Evolutionary conservation across 2,329 filamentous ascomycete genomes (phyloP), one percentile per base, ranked within the genome.

Genomic region (Ophiostoma triangulosporum): DNA sequence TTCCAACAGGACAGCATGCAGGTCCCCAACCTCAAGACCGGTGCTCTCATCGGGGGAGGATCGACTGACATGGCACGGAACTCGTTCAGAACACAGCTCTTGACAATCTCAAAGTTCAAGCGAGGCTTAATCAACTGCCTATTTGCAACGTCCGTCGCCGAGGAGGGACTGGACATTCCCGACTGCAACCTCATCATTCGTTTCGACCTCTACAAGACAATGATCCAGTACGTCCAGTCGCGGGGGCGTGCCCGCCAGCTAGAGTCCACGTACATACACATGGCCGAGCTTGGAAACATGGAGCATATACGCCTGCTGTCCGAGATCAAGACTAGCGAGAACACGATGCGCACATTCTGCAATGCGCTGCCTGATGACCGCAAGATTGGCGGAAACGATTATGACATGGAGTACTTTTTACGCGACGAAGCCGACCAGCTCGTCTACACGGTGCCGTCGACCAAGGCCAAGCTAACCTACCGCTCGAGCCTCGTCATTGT

Each of bases 201-300:
- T 2, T 98, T 96, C 62, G 88, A 97, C 63, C 76, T 95, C 2
- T 95, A 89, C 67, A 75, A 77, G 11, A 96, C 91, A 0, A 81
- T 95, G 66, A 97, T 97, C 51, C 87, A 95, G 63, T 97, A 96
- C 64, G 83, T 97, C 20, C 93, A 98, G 65, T 96, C 90, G 14
- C 80, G 88, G 57, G 93, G 93, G 0, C 80, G 93, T 52, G 93
- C 93, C 12, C 78, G 93, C 36, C 85, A 88, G 61, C 66, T 70
- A 0, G 76, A 84, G 53, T 97, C 93, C 0, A 81, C 78, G 58
- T 96, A 91, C 65, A 77, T 90, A 32, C 87, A 86, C 62, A 90
- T 98, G 86, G 65, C 88, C 2, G 90, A 97, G 63, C 63, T 67
- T 1, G 77, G 75, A 7, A 95, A 95, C 60, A 58, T 65, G 12